Evolutionary conservation across 2,329 filamentous ascomycete genomes (phyloP).

Genomic region (Lojkania enalia): DNA sequence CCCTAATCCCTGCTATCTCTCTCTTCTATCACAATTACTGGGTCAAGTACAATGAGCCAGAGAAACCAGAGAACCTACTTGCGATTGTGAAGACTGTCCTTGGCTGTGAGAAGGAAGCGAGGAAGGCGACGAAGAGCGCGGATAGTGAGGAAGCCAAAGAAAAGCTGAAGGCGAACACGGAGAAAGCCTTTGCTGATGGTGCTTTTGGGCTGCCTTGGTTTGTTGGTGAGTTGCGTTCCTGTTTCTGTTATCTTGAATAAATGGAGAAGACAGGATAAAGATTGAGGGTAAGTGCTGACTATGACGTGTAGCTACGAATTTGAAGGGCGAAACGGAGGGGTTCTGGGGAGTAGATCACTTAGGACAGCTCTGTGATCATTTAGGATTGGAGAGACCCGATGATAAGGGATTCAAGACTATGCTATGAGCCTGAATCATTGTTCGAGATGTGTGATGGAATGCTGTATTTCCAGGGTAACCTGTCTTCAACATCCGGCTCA

Average conservation of each 20-base stretch:
- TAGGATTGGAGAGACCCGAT: constrained; percentile 53
- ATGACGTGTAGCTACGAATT: constrained; percentile 52
- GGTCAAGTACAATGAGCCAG: constrained; percentile 53
- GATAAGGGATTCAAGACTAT: constrained; percentile 45
- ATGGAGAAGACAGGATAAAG: not conserved
- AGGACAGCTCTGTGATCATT: constrained; percentile 56
- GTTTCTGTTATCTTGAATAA: too few species aligned
- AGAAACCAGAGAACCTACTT: constrained; percentile 49
- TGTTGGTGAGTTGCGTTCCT: constrained; percentile 36
- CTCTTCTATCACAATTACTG: constrained; percentile 58
- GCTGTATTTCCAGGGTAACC: too few species aligned
- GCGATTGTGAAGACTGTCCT: constrained; percentile 52
- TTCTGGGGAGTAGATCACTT: constrained; percentile 67
- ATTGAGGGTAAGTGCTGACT: constrained; percentile 11
- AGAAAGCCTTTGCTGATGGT: constrained; percentile 55
- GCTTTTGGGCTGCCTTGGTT: constrained; percentile 67
- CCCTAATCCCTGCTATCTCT: constrained; percentile 48
- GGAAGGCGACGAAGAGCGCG: constrained; percentile 46
- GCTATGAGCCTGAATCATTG: constrained; percentile 31
- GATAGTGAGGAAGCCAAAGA: constrained; percentile 52
- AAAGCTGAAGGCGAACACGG: constrained; percentile 53
- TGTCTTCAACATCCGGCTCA: too few species aligned
- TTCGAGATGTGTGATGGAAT: too few species aligned
- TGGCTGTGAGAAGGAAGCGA: constrained; percentile 50
- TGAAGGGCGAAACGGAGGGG: constrained; percentile 55